phyloP scores from a whole-genome alignment of 1,284 basidiomycete genomes.

The Coriolopsis trogii region DNA sequence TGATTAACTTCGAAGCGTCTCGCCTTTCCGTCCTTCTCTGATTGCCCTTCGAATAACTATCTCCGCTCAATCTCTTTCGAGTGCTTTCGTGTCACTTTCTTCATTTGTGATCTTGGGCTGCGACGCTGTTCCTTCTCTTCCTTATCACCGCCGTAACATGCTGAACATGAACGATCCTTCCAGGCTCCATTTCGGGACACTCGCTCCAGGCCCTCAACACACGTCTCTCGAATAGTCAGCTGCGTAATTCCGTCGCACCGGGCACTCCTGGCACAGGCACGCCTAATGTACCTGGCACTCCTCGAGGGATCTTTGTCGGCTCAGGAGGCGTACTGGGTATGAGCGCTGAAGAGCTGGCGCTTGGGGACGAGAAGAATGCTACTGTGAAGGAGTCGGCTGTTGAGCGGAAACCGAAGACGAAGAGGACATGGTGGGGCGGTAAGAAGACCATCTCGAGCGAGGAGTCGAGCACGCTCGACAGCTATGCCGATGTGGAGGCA shows the following conservation, averaged over 20 bases:
- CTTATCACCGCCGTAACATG: too few relatives aligned
- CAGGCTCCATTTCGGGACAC: constrained; percentile 35
- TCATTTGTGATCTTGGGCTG: too few relatives aligned
- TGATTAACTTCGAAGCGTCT: too few relatives aligned
- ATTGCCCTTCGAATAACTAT: too few relatives aligned
- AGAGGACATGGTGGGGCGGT: constrained; percentile 40
- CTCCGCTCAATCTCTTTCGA: too few relatives aligned
- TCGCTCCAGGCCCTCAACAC: constrained; percentile 32
- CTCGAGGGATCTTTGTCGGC: constrained; percentile 30
- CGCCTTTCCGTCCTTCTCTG: too few relatives aligned
- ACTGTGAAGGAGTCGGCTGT: constrained; percentile 25
- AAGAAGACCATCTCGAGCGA: constrained; percentile 34
- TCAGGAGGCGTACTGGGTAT: constrained; percentile 23
- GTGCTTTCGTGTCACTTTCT: too few relatives aligned
- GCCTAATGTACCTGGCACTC: constrained; percentile 29
- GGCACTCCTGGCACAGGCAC: constrained; percentile 17
- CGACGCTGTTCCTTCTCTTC: too few relatives aligned
- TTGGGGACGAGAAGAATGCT: constrained; percentile 37
- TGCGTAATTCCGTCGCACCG: constrained; percentile 18
- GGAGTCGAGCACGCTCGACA: constrained; percentile 23
- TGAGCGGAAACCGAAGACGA: constrained; percentile 28
- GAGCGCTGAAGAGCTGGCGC: constrained; percentile 29
- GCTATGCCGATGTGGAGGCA: constrained; percentile 31
- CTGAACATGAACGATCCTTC: not conserved
- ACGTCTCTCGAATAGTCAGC: constrained; percentile 25